Percentiles rank a stretch among this genome's conserved stretches.
Evolutionary conservation across 352 stramenopile genomes (phyloP).

Genomic region (Phytopythium oedochilum): DNA sequence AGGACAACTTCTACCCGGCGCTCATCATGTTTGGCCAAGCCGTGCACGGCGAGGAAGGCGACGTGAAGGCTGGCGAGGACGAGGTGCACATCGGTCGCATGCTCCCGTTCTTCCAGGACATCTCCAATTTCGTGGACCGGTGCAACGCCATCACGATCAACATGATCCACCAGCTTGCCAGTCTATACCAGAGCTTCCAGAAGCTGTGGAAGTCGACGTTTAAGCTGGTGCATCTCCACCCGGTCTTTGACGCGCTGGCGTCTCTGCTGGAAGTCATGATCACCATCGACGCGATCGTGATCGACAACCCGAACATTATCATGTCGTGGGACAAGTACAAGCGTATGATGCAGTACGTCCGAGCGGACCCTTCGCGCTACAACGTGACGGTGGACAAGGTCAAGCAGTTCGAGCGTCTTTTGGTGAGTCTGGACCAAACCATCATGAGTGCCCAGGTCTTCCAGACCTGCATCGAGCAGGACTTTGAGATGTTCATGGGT

Average conservation of each 20-base stretch:
- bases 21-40: conserved; percentile 88
- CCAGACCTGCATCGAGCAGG: conserved; percentile 84
- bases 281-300: conserved; percentile 85
- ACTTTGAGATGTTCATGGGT: conserved; percentile 81
- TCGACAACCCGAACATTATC: conserved; percentile 85
- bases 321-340: conserved; percentile 90
- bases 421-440: conserved; percentile 85
- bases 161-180: conserved; percentile 88
- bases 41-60: conserved; percentile 57
- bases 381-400: conserved; percentile 81
- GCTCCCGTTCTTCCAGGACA: conserved; percentile 87
- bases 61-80: conserved; percentile 70
- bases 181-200: conserved; percentile 83
- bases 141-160: conserved; percentile 88
- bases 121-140: conserved; percentile 89
- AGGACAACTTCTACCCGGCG: conserved; percentile 87
- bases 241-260: conserved; percentile 74
- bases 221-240: conserved; percentile 77
- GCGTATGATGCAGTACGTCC: conserved; percentile 88
- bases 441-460: conserved; percentile 89
- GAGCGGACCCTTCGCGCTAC: conserved; percentile 75
- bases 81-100: conserved; percentile 85
- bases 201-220: conserved; percentile 89
- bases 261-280: conserved; percentile 85
- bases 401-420: conserved; percentile 80